phyloP scores from a whole-genome alignment of 495 filamentous ascomycete species.

The Penicillium taxi region DNA sequence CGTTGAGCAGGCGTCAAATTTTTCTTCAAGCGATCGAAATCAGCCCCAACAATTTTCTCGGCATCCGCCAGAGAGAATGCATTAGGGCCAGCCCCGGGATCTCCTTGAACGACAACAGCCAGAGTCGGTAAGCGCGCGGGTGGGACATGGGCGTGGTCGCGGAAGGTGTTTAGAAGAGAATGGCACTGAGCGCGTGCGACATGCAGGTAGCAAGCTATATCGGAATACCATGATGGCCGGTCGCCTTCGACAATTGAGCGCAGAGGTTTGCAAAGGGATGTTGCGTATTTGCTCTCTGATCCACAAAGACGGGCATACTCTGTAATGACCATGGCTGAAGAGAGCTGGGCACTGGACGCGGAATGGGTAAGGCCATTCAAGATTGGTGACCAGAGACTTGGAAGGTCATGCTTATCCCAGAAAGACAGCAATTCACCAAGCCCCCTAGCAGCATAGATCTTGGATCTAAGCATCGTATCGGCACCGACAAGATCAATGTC shows the following conservation, averaged over 20 bases:
- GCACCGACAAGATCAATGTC: constrained; percentile 89
- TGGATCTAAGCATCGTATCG: constrained; percentile 80
- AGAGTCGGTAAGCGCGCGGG: constrained; percentile 64
- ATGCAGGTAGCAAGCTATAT: constrained; percentile 80
- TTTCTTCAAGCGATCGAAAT: constrained; percentile 84
- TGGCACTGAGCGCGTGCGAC: constrained; percentile 85
- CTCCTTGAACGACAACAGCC: constrained; percentile 87
- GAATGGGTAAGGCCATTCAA: constrained; percentile 56
- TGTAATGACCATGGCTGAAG: constrained; percentile 76
- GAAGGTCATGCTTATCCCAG: constrained; percentile 39
- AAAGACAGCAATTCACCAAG: constrained; percentile 51
- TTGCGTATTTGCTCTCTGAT: constrained; percentile 37
- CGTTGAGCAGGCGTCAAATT: constrained; percentile 73
- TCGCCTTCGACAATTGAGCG: constrained; percentile 70
- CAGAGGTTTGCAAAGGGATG: constrained; percentile 52
- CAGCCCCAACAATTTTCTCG: constrained; percentile 70
- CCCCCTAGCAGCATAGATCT: constrained; percentile 75
- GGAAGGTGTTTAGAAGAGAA: constrained; percentile 79
- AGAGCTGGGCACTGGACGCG: constrained; percentile 77
- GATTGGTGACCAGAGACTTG: constrained; percentile 42
- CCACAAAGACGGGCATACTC: constrained; percentile 59
- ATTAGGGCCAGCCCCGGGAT: constrained; percentile 76
- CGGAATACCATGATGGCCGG: constrained; percentile 72
- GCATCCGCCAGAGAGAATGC: constrained; percentile 85
- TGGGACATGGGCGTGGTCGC: constrained; percentile 73